Conservation (phyloP, 495 filamentous ascomycete species). For the Aspergillus nanangensis region DNA sequence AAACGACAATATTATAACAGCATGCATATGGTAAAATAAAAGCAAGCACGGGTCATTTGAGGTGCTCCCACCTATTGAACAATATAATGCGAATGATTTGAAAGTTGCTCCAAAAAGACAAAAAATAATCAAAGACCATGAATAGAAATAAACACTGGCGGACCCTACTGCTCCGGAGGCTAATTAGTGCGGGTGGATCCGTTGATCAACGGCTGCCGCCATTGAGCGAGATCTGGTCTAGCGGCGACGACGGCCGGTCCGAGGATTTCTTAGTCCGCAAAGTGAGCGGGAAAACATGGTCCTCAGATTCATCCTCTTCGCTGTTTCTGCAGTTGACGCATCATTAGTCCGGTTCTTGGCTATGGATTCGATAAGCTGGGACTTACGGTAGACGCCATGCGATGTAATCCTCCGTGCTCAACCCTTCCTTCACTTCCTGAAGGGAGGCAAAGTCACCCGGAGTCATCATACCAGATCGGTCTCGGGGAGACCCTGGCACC, state of each 20-base stretch:
- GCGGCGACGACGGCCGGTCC: constrained; percentile 35
- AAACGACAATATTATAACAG: no score
- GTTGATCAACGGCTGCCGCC: constrained; percentile 10
- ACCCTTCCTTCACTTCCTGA: constrained; percentile 88
- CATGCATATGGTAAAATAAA: no score
- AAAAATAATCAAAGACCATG: not conserved
- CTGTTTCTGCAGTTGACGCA: constrained; percentile 37
- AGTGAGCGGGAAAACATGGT: constrained; percentile 89
- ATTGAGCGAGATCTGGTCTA: constrained; percentile 40
- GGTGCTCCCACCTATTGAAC: no score
- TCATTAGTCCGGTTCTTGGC: constrained; percentile 6
- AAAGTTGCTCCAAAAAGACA: no score
- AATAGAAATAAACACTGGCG: not conserved
- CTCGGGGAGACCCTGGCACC: constrained; percentile 85
- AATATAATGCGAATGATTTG: no score
- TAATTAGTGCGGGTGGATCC: not conserved
- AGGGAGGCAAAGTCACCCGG: constrained; percentile 95
- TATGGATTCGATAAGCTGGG: not conserved
- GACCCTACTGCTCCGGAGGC: not conserved
- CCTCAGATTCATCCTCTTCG: constrained; percentile 93
- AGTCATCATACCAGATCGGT: constrained; percentile 96
- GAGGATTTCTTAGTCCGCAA: constrained; percentile 46
- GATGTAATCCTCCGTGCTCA: constrained; percentile 96
- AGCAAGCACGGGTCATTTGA: no score
- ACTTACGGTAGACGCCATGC: constrained; percentile 97